These are phyloP conservation scores for Spencermartinsiella europaea DNA, from an alignment of 805 yeast species.

Conservation along the genomic window DNA sequence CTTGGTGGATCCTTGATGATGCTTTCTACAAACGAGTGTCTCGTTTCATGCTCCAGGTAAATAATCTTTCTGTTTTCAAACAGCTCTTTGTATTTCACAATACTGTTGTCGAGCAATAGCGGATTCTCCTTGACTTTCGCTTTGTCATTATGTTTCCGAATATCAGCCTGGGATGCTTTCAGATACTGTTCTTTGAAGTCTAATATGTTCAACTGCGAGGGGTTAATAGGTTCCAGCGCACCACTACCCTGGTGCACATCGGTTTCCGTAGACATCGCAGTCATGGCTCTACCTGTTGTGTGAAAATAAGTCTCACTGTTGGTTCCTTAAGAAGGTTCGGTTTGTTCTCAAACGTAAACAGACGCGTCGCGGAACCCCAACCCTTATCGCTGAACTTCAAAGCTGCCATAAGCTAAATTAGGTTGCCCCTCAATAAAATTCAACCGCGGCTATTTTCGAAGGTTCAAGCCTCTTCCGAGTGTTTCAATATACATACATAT, in stretches of 20 bases:
- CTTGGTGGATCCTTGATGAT: constrained; percentile 36
- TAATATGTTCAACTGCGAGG: constrained; percentile 11
- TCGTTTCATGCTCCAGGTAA: constrained; percentile 66
- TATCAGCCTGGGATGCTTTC: constrained; percentile 6
- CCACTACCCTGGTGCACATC: too few relatives aligned
- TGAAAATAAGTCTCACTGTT: too few relatives aligned
- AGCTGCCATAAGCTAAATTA: too few relatives aligned
- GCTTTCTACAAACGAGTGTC: constrained; percentile 57
- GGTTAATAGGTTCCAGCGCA: not conserved
- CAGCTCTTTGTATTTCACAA: constrained; percentile 21
- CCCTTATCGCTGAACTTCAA: not conserved
- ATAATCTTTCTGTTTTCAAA: constrained; percentile 56
- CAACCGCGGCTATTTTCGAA: not conserved
- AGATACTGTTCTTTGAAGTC: constrained; percentile 12
- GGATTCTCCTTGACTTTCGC: constrained; percentile 18
- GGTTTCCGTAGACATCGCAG: too few relatives aligned
- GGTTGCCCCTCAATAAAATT: too few relatives aligned
- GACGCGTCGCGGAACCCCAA: not conserved
- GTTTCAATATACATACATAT: too few relatives aligned
- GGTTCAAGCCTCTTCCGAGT: too few relatives aligned
- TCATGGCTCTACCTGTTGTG: too few relatives aligned
- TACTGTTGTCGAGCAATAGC: constrained; percentile 14
- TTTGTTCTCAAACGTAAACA: not conserved
- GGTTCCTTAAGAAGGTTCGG: too few relatives aligned
- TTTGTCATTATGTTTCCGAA: constrained; percentile 9